These are phyloP conservation scores for Cytospora leucostoma DNA, from an alignment of 2,329 filamentous ascomycete genomes.

Conservation along the genomic window DNA sequence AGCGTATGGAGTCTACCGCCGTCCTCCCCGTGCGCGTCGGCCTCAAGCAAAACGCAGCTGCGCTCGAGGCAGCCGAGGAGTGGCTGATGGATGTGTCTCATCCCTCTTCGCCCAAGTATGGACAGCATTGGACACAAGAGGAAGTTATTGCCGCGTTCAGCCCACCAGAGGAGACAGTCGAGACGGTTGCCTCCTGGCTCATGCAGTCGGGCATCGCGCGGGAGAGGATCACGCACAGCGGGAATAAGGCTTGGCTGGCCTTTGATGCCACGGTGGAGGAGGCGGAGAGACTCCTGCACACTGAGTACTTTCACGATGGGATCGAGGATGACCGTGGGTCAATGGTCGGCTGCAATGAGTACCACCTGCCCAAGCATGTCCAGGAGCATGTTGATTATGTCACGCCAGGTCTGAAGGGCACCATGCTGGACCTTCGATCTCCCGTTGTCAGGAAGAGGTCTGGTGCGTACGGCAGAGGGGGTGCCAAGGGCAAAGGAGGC, in stretches of 20 bases:
- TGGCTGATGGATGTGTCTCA: slow-evolving; percentile 24
- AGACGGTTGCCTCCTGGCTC: slow-evolving; percentile 39
- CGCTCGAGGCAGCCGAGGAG: slow-evolving; percentile 17
- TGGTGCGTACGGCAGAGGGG: background rate
- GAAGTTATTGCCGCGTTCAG: slow-evolving; percentile 43
- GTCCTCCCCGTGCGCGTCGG: slow-evolving; percentile 20
- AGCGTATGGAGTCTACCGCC: slow-evolving; percentile 12
- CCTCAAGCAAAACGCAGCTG: slow-evolving; percentile 17
- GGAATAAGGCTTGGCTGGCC: slow-evolving; percentile 32
- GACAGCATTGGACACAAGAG: slow-evolving; percentile 40
- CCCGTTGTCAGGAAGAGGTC: slow-evolving; percentile 8
- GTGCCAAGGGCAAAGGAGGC: background rate
- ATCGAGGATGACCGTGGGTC: slow-evolving; percentile 31
- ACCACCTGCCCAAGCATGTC: slow-evolving; percentile 28
- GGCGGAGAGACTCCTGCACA: slow-evolving; percentile 32
- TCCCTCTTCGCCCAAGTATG: slow-evolving; percentile 18
- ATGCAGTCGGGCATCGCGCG: slow-evolving; percentile 35
- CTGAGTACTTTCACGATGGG: slow-evolving; percentile 32
- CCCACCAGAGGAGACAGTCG: slow-evolving; percentile 37
- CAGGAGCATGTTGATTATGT: slow-evolving; percentile 29
- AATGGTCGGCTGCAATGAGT: slow-evolving; percentile 30
- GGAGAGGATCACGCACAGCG: slow-evolving; percentile 3
- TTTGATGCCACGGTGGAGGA: slow-evolving; percentile 34
- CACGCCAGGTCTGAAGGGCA: slow-evolving; percentile 23
- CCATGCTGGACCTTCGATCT: slow-evolving; percentile 11